phyloP scores from a whole-genome alignment of 2,329 filamentous ascomycete genomes.

The Incumbomyces delicatus region DNA sequence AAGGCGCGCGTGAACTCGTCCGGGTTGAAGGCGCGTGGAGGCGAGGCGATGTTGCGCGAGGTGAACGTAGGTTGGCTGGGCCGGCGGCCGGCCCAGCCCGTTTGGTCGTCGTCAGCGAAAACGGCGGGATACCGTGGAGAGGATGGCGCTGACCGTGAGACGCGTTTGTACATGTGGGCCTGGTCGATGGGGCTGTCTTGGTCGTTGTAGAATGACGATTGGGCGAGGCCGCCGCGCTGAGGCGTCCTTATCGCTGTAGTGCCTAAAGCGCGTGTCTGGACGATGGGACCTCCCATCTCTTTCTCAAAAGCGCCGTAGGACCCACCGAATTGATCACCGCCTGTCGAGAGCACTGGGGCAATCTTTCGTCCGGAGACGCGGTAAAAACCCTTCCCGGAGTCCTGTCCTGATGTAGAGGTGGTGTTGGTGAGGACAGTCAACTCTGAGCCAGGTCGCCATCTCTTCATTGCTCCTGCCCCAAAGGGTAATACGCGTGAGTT shows the following conservation, averaged over 20 bases:
- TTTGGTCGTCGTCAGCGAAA: constrained; percentile 1
- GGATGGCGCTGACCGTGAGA: constrained; percentile 14
- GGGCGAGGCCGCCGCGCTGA: constrained; percentile 17
- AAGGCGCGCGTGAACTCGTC: constrained; percentile 11
- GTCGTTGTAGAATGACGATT: constrained; percentile 25
- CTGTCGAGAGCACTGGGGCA: constrained; percentile 35
- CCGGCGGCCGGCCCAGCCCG: constrained; percentile 5
- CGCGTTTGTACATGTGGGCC: constrained; percentile 9
- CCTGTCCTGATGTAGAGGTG: constrained; percentile 11
- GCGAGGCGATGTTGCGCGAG: neutral
- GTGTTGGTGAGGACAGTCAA: constrained; percentile 25
- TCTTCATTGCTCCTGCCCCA: constrained; percentile 29
- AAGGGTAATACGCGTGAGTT: neutral
- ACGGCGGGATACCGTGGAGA: constrained; percentile 7
- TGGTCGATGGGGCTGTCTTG: constrained; percentile 22
- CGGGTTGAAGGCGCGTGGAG: constrained; percentile 6
- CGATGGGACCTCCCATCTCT: constrained; percentile 2
- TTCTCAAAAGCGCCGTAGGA: constrained; percentile 22
- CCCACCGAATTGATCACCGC: constrained; percentile 28
- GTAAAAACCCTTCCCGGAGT: constrained; percentile 39
- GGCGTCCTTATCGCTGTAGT: constrained; percentile 11
- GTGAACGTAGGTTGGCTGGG: constrained; percentile 9
- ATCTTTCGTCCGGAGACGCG: constrained; percentile 41
- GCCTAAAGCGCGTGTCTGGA: constrained; percentile 9
- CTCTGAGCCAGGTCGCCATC: constrained; percentile 23